These are phyloP conservation scores for Suhomyces sp. DNA, from an alignment of 805 yeast genomes.

Conservation along the genomic window DNA sequence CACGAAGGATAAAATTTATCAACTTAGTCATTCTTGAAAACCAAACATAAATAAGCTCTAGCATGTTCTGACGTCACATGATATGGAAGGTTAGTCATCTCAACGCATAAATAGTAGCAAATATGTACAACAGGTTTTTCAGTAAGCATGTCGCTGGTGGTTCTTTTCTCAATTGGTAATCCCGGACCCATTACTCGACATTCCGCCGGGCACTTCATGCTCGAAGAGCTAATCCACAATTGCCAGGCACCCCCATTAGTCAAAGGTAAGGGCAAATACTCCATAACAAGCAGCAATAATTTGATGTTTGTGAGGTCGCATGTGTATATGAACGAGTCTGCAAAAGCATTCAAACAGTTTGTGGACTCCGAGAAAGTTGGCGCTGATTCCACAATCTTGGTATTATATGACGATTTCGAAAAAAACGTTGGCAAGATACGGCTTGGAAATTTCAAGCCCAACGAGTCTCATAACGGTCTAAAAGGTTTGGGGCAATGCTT, in stretches of 20 bases:
- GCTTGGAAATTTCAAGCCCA: constrained; percentile 29
- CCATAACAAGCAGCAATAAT: constrained; percentile 18
- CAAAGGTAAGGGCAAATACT: constrained; percentile 26
- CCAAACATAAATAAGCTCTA: background rate
- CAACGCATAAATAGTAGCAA: background rate
- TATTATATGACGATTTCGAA: constrained; percentile 42
- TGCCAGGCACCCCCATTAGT: constrained; percentile 28
- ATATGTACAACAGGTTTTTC: background rate
- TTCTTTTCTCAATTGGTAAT: constrained; percentile 36
- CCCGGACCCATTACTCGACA: constrained; percentile 42
- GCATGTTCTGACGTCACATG: background rate
- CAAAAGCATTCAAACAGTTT: constrained; percentile 25
- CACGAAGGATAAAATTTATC: background rate
- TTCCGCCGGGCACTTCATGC: constrained; percentile 37
- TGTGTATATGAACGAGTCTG: constrained; percentile 41
- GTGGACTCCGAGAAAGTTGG: constrained; percentile 17
- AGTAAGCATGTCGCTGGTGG: constrained; percentile 6
- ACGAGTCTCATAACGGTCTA: constrained; percentile 42
- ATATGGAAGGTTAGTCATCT: background rate
- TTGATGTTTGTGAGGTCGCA: constrained; percentile 35
- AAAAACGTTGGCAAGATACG: constrained; percentile 27
- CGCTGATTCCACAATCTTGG: constrained; percentile 13
- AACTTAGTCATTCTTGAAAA: background rate
- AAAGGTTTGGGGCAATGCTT: constrained; percentile 17
- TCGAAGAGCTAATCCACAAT: constrained; percentile 23